phyloP scores from a whole-genome alignment of 23 red algal species.

The Pyropia yezoensis region DNA sequence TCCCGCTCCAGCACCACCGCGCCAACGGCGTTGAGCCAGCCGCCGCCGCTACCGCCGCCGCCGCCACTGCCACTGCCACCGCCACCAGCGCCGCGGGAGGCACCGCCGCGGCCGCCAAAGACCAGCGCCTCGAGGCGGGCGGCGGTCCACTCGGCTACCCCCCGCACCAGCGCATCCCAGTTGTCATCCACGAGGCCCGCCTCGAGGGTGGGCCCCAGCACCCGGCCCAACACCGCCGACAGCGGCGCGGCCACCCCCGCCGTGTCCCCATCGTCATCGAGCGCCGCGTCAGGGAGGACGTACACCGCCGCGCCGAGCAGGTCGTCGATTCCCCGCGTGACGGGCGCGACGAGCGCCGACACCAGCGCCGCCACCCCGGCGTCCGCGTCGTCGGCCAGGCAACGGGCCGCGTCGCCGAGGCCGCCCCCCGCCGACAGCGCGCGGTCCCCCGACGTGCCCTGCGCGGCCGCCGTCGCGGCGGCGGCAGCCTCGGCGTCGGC shows the following conservation, averaged over 20 bases:
- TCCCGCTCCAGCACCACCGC: conserved; percentile 67
- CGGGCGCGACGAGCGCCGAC: conserved; percentile 14
- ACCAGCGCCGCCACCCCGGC: conserved; percentile 37
- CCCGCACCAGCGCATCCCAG: conserved; percentile 81
- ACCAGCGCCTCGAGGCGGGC: conserved; percentile 36
- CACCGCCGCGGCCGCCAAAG: conserved; percentile 8
- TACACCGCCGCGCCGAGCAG: conserved; percentile 38
- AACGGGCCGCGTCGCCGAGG: conserved; percentile 41
- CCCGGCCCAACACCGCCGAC: conserved; percentile 23
- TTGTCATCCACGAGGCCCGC: conserved; percentile 59
- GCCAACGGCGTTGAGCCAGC: conserved; percentile 58
- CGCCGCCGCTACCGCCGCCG: background rate
- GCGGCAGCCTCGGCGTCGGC: conserved; percentile 48
- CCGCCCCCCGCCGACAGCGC: background rate
- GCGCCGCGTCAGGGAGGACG: conserved; percentile 27
- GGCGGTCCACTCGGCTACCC: conserved; percentile 68
- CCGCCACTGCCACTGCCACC: background rate
- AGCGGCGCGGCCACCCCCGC: conserved; percentile 6
- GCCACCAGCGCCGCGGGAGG: background rate
- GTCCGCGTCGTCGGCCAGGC: conserved; percentile 28
- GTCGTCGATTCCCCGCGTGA: conserved; percentile 16
- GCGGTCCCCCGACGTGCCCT: background rate
- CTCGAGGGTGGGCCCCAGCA: conserved; percentile 41
- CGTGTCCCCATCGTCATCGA: conserved; percentile 38
- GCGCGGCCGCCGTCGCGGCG: background rate